These are phyloP conservation scores for Margaritispora aquatica DNA, from an alignment of 495 filamentous ascomycete species.

Conservation along the genomic window DNA sequence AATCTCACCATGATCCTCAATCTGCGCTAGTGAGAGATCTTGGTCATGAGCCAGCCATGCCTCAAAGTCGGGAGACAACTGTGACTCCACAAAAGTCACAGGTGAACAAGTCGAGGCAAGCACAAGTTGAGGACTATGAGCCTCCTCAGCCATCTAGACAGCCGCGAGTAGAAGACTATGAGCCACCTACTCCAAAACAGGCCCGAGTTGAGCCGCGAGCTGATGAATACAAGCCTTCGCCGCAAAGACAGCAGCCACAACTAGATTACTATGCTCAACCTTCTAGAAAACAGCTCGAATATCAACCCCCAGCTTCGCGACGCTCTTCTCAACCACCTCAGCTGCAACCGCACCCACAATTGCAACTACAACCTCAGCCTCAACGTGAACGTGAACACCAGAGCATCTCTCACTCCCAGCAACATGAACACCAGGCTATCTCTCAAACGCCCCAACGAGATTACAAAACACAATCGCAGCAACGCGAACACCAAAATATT, in stretches of 20 bases:
- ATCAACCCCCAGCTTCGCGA: neutral
- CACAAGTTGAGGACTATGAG: slow-evolving; percentile 18
- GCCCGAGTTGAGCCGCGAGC: slow-evolving; percentile 7
- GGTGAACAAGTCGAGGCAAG: slow-evolving; percentile 19
- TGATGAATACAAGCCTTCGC: slow-evolving; percentile 4
- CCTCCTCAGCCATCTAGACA: slow-evolving; percentile 3
- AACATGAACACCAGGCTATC: no score
- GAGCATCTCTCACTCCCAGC: no score
- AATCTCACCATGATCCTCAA: slow-evolving; percentile 82
- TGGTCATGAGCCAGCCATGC: slow-evolving; percentile 39
- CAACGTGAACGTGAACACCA: no score
- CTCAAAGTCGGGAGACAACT: slow-evolving; percentile 46
- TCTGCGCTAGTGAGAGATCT: slow-evolving; percentile 59
- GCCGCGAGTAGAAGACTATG: slow-evolving; percentile 9
- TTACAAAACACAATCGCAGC: no score
- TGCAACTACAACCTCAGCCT: slow-evolving; percentile 1
- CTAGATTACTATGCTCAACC: slow-evolving; percentile 9
- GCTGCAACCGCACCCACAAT: neutral
- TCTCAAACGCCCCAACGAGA: no score
- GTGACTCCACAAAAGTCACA: slow-evolving; percentile 46
- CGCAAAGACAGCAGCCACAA: neutral
- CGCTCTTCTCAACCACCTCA: neutral
- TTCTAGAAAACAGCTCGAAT: neutral
- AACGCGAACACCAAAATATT: no score
- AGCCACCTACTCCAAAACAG: neutral